phyloP scores from a whole-genome alignment of 306 rosid genomes.

The Abrus pulchellus region DNA sequence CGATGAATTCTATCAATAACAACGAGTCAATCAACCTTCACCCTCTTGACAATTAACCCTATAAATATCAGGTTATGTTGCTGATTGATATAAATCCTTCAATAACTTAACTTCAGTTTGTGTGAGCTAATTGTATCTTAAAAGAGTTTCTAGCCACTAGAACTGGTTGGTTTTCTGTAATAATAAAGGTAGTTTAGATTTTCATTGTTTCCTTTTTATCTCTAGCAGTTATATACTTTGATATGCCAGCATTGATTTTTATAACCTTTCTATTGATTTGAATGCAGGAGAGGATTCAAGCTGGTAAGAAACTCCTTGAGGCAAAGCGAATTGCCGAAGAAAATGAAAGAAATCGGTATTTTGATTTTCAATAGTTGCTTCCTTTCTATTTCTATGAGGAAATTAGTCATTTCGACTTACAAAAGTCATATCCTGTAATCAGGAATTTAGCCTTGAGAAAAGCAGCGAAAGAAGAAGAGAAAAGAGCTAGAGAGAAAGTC shows the following conservation, averaged over 20 bases:
- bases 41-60: neutral
- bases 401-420: slow-evolving; percentile 30
- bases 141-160: neutral
- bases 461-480: slow-evolving; percentile 81
- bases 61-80: neutral
- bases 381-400: neutral
- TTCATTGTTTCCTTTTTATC: neutral
- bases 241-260: neutral
- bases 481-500: slow-evolving; percentile 72
- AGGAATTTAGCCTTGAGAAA: slow-evolving; percentile 60
- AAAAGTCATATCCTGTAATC: slow-evolving; percentile 28
- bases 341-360: slow-evolving; percentile 76
- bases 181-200: slow-evolving; percentile 7
- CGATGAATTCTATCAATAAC: neutral
- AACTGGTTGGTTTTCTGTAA: slow-evolving; percentile 18
- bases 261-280: slow-evolving; percentile 39
- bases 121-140: neutral
- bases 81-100: neutral
- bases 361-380: slow-evolving; percentile 32
- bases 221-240: neutral
- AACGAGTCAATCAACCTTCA: neutral
- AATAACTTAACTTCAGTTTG: neutral
- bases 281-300: slow-evolving; percentile 73
- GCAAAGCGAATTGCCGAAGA: slow-evolving; percentile 68
- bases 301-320: slow-evolving; percentile 69